Evolutionary conservation across 208 protist genomes (phyloP).

Genomic region (Leishmania amazonensis): DNA sequence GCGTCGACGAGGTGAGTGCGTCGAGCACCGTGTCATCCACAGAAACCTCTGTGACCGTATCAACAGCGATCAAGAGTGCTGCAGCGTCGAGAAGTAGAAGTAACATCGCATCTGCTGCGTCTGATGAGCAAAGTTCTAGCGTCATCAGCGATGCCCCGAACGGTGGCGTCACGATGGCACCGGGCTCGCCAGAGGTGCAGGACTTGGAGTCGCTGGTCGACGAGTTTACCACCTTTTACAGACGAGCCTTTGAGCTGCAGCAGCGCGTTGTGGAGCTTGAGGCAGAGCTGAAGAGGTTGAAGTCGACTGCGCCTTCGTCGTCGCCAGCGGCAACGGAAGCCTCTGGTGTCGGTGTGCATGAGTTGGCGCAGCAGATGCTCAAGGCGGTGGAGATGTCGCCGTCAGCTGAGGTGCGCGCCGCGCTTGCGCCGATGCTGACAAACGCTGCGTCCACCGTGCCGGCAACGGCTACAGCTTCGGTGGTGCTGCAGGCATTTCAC

Average conservation of each 20-base stretch:
- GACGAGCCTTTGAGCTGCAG: constrained; percentile 36
- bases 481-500: constrained; percentile 22
- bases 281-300: constrained; percentile 33
- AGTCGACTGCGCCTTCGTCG: background rate
- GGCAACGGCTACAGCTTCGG: background rate
- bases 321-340: background rate
- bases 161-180: background rate
- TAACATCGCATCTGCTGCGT: background rate
- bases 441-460: background rate
- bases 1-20: constrained; percentile 28
- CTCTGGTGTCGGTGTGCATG: background rate
- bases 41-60: background rate
- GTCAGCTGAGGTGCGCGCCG: constrained; percentile 14
- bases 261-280: constrained; percentile 46
- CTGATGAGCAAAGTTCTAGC: background rate
- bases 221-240: constrained; percentile 70
- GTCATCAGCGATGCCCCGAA: background rate
- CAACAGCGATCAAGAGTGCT: background rate
- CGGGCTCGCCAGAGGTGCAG: constrained; percentile 56
- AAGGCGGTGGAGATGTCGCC: constrained; percentile 20
- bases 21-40: constrained; percentile 12
- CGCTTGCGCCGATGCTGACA: constrained; percentile 14
- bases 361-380: constrained; percentile 17
- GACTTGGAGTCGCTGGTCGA: constrained; percentile 76
- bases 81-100: background rate